Evolutionary conservation across 192 early-diverging fungal genomes (phyloP).

Genomic region (Diversispora epigaea): DNA sequence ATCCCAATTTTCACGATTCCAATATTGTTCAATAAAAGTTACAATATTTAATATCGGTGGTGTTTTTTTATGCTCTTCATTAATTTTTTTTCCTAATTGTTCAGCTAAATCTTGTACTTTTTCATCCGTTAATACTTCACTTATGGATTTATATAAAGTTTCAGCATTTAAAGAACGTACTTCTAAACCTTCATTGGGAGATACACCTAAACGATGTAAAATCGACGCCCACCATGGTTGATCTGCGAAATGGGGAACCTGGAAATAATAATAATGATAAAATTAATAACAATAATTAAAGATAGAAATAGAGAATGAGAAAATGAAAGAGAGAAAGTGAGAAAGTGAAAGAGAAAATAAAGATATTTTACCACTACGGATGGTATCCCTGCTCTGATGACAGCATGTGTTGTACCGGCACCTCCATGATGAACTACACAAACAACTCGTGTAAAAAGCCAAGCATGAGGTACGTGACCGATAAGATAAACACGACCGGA

Average conservation of each 20-base stretch:
- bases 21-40: constrained; percentile 1
- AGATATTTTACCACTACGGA: not conserved
- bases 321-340: not conserved
- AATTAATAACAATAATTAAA: not conserved
- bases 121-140: not conserved
- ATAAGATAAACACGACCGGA: not conserved
- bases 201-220: not conserved
- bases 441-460: constrained; percentile 2
- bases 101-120: not conserved
- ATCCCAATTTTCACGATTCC: not conserved
- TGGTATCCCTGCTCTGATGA: not conserved
- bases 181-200: constrained; percentile 1
- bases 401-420: constrained; percentile 3
- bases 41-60: constrained; percentile 5
- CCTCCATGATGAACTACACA: constrained; percentile 23
- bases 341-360: not conserved
- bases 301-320: not conserved
- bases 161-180: not conserved
- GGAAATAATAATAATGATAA: not conserved
- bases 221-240: constrained; percentile 25
- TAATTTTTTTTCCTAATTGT: not conserved
- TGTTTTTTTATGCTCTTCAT: not conserved
- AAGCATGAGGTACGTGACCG: not conserved
- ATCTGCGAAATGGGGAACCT: constrained; percentile 4
- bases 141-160: not conserved